A percentile compares a stretch with the other conserved stretches of the same genome.
These are phyloP conservation scores for Plectosphaerella sp. DNA, from an alignment of 2,329 filamentous ascomycete species.

Conservation along the genomic window DNA sequence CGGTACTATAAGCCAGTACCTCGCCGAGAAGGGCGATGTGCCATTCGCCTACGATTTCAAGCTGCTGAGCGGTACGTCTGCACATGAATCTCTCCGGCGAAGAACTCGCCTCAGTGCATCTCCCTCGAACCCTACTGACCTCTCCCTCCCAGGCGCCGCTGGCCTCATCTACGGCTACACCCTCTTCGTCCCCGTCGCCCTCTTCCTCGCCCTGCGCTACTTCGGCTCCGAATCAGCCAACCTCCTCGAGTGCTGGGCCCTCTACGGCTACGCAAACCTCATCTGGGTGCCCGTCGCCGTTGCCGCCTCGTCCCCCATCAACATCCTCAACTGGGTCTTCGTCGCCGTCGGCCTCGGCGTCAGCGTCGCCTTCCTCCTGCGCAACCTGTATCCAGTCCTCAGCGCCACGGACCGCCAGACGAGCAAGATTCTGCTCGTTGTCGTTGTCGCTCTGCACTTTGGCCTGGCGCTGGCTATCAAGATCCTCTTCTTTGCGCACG, in stretches of 20 bases:
- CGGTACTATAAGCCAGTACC: conserved; percentile 89
- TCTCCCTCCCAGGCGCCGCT: conserved; percentile 58
- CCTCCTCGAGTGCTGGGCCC: conserved; percentile 87
- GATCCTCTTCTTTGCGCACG: conserved; percentile 89
- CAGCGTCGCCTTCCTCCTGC: conserved; percentile 77
- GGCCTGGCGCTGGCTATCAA: conserved; percentile 94
- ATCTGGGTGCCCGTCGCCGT: conserved; percentile 95
- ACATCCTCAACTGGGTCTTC: conserved; percentile 88
- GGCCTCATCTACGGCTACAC: conserved; percentile 97
- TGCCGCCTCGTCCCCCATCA: conserved; percentile 83
- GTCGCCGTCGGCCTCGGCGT: conserved; percentile 81
- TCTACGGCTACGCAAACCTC: conserved; percentile 95
- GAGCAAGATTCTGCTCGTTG: conserved; percentile 78
- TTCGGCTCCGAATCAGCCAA: conserved; percentile 93
- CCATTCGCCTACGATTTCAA: conserved; percentile 91
- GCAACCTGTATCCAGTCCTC: conserved; percentile 87
- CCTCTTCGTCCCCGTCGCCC: conserved; percentile 72
- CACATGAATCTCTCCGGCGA: background rate
- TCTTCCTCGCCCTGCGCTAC: conserved; percentile 89
- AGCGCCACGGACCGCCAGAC: conserved; percentile 90
- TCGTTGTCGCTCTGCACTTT: conserved; percentile 81
- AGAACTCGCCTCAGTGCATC: too few relatives aligned
- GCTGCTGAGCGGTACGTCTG: conserved; percentile 67
- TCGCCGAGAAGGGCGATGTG: conserved; percentile 62
- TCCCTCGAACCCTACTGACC: conserved; percentile 2